These are phyloP conservation scores for Metrosideros polymorpha DNA, from an alignment of 441 rosid species.

Conservation along the genomic window DNA sequence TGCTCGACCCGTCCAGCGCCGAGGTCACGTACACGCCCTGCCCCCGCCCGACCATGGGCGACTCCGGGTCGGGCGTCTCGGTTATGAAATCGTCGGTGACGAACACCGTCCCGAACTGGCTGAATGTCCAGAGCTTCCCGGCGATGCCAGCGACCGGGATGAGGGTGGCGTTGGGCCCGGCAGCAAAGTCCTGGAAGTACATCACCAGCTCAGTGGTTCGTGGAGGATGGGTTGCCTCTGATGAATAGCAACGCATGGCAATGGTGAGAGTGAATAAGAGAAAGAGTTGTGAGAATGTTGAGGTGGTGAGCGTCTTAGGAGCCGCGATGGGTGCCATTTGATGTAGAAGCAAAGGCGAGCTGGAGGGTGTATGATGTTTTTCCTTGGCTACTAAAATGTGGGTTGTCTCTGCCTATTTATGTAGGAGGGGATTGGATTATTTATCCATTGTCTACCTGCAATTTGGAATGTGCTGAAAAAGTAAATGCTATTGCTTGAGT, in stretches of 20 bases:
- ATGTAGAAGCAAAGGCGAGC: neutral
- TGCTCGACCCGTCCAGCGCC: neutral
- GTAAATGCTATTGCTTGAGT: neutral
- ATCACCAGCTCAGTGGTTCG: neutral
- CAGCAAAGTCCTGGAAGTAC: neutral
- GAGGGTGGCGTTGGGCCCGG: neutral
- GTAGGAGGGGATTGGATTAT: neutral
- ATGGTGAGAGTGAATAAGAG: neutral
- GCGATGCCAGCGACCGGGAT: neutral
- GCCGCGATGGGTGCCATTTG: neutral
- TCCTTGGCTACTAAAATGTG: neutral
- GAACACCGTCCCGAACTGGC: neutral
- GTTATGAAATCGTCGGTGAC: neutral
- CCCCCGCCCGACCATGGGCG: neutral
- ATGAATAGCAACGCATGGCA: neutral
- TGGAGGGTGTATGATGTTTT: neutral
- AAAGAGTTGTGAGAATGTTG: neutral
- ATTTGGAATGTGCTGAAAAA: neutral
- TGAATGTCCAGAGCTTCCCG: neutral
- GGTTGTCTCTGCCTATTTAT: neutral
- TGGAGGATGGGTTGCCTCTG: neutral
- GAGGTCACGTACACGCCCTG: neutral
- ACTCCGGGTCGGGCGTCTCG: neutral
- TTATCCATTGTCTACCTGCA: neutral
- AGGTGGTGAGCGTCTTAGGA: neutral